Evolutionary conservation across 2,329 filamentous ascomycete species (phyloP), one percentile per base, ranked within the genome.

Genomic region (Metarhizium robertsii): DNA sequence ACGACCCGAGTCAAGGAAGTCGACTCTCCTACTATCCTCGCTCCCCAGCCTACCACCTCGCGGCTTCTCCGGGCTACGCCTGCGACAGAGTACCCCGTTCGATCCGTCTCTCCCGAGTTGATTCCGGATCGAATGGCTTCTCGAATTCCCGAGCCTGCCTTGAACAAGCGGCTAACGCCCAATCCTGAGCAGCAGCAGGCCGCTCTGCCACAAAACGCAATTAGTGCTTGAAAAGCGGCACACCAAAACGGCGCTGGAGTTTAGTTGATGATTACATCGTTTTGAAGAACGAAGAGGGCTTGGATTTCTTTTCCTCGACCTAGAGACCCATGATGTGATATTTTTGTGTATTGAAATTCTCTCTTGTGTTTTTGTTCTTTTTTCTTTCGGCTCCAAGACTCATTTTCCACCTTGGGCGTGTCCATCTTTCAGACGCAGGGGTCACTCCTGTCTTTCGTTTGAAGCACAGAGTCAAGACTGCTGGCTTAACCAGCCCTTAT

Each of bases 101-200:
- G 80, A 43, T 80, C 79, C 25, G 73, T 77, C 30, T 83, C 80
- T 3, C 80, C 80, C 0, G 83, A 85, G 50, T 69, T 85, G 50
- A 66, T 84, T n/a, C 81, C 80, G 13, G 83, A 85, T 64, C 75
- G 80, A 53, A 84, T 84, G 81, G 79, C 78, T 6, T 78, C 79
- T 55, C 77, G 80, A 53, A 77, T 83, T 45, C 73, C 75, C 10
- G 77, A 79, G 55, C 74, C 77, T 10, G 69, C 67, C 18, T 67
- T 79, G 45, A 69, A 65, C 61, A 65, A 69, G 54, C 70, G 77
- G 30, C 61, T 79, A 59, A 79, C 77, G 7, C 77, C 77, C 2
- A 76, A 73, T 54, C 76, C 75, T 4, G 76, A 79, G 64, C 63
- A 71, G 64, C 63, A 71, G 61, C 73, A 78, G 67, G 40, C 56